phyloP scores from a whole-genome alignment of 495 filamentous ascomycete species.

The Aspergillus wentii region DNA sequence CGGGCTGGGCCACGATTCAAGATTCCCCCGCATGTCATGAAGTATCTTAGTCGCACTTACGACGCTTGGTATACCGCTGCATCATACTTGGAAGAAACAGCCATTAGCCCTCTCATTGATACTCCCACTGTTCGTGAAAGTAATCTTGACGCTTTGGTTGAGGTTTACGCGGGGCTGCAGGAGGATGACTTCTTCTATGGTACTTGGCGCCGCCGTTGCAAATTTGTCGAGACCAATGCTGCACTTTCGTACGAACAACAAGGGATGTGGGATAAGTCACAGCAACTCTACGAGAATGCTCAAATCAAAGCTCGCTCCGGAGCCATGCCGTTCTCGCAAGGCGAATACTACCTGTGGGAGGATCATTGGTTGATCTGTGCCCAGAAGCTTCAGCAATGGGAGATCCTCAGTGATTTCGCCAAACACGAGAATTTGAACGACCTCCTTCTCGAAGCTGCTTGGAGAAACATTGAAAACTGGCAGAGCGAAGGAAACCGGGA shows the following conservation, averaged over 20 bases:
- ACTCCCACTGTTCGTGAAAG: conserved; percentile 80
- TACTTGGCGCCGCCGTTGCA: conserved; percentile 90
- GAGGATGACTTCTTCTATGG: conserved; percentile 98
- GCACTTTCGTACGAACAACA: conserved; percentile 97
- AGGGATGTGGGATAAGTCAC: conserved; percentile 98
- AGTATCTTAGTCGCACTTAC: conserved; percentile 84
- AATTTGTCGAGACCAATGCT: conserved; percentile 94
- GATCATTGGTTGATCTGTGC: conserved; percentile 98
- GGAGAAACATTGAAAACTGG: conserved; percentile 93
- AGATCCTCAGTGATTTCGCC: conserved; percentile 93
- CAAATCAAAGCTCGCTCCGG: conserved; percentile 96
- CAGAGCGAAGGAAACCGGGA: conserved; percentile 78
- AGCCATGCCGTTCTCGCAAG: conserved; percentile 88
- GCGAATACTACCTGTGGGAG: conserved; percentile 98
- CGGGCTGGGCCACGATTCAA: conserved; percentile 79
- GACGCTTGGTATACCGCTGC: conserved; percentile 94
- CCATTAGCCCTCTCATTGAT: conserved; percentile 78
- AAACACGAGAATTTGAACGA: conserved; percentile 99
- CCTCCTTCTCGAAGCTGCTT: conserved; percentile 88
- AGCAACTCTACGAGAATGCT: conserved; percentile 90
- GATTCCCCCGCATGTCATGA: conserved; percentile 91
- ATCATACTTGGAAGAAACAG: conserved; percentile 76
- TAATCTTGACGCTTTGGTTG: conserved; percentile 88
- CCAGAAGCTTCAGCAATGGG: conserved; percentile 98
- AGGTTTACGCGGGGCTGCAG: conserved; percentile 80